phyloP scores from a whole-genome alignment of 2,329 filamentous ascomycete species.

The Beauveria medogensis region DNA sequence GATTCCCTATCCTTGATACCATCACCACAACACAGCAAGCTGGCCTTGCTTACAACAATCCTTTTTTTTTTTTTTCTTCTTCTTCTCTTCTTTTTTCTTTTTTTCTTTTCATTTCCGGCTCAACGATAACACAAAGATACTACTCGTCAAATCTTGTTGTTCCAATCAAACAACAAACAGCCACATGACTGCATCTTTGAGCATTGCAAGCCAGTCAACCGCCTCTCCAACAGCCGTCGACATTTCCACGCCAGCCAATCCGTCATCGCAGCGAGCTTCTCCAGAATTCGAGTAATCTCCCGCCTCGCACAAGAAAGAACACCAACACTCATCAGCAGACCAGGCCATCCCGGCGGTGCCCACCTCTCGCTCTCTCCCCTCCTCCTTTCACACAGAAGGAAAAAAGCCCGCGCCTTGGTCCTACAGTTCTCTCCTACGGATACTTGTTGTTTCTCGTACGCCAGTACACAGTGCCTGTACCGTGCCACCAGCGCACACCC shows the following conservation, averaged over 20 bases:
- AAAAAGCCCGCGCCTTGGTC: neutral
- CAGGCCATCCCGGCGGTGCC: neutral
- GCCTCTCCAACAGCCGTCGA: neutral
- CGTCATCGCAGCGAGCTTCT: neutral
- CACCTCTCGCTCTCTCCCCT: neutral
- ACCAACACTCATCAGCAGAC: conserved; percentile 1
- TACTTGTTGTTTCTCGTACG: neutral
- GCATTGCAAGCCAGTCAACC: conserved; percentile 7
- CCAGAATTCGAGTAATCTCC: conserved; percentile 8
- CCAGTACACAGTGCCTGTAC: conserved; percentile 6
- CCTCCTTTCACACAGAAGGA: too few relatives aligned
- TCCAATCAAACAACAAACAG: conserved; percentile 4
- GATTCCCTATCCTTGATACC: conserved; percentile 21
- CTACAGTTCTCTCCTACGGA: neutral
- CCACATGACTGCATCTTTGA: conserved; percentile 1
- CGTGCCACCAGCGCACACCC: conserved; percentile 3
- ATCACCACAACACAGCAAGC: conserved; percentile 41
- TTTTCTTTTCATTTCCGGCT: conserved; percentile 27
- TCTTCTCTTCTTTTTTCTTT: conserved; percentile 27
- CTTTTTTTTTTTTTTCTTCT: conserved; percentile 34
- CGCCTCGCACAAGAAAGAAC: neutral
- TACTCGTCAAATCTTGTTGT: neutral
- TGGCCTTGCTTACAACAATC: conserved; percentile 43
- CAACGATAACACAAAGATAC: conserved; percentile 23
- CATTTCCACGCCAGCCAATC: conserved; percentile 1